Evolutionary conservation across 106 monocot genomes (phyloP), one percentile per base, ranked within the genome.

Genomic region (Alisma plantagoaquatica): DNA sequence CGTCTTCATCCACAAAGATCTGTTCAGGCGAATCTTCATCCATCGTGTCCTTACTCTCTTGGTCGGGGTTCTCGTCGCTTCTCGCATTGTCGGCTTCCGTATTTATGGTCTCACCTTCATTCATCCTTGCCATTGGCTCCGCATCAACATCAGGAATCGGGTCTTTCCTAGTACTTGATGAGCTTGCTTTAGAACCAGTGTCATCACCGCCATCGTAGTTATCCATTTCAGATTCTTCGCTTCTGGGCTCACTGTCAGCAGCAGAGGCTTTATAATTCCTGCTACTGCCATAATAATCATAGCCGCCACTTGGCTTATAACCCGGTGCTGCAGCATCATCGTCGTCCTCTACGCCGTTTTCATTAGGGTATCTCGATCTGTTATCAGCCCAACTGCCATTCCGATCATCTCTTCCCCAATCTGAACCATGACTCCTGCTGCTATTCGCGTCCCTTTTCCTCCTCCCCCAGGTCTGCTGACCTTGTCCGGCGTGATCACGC

Each of bases 371-470:
- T 25, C 58, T 26, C 15, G 43, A 28, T 18, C 27, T 42, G 17
- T 73, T 74, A 26, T 30, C 38, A 70, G 70, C 70, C 24, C n/a
- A 49, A 29, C 67, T 46, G 57, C 60, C 52, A 31, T 70, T 74
- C 27, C 57, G 76, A 26, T 54, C 69, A 46, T 78, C 77, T 38
- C 84, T 56, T 7, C 75, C 75, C 84, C 70, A 83, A 32, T 79
- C 81, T 7, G 62, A 71, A 10, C 48, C 54, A 41, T 77, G 58
- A 51, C 61, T 59, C 46, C 29, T 61, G 41, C 72, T 71, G 38
- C 33, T 56, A 17, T 75, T 64, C 19, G 24, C 50, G 35, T 69
- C 63, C 35, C 35, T 38, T 21, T 44, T 28, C 56, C 48, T 76
- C 67, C 65, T 80, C 33, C 62, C 73, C 23, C 72, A 60, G 6